A percentile compares a stretch with the other conserved stretches of the same genome.
Evolutionary conservation across 164 flowering plant species (phyloP).

Genomic region (Umbellularia californica): DNA sequence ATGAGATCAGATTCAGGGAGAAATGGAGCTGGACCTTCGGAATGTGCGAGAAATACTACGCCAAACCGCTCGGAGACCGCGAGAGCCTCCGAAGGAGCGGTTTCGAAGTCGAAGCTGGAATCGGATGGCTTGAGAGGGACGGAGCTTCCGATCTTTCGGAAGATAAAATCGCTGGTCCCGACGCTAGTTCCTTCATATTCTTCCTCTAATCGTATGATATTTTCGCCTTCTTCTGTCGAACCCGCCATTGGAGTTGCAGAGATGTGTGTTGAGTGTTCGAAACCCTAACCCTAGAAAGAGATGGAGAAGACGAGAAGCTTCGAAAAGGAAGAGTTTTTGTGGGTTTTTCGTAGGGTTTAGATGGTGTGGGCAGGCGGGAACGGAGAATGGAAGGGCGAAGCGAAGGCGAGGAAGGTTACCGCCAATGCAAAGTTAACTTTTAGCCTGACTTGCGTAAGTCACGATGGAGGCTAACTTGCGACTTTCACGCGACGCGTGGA

Average conservation of each 20-base stretch:
- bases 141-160: slow-evolving; percentile 58
- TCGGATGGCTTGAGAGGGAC: slow-evolving; percentile 41
- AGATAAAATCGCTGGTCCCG: slow-evolving; percentile 42
- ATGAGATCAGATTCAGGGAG: too few relatives aligned
- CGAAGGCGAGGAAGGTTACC: too few relatives aligned
- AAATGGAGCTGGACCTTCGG: slow-evolving; percentile 34
- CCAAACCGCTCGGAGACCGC: slow-evolving; percentile 44
- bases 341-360: neutral
- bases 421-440: too few relatives aligned
- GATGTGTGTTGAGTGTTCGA: neutral
- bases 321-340: neutral
- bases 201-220: slow-evolving; percentile 24
- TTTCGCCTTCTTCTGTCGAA: slow-evolving; percentile 3
- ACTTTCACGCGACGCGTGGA: too few relatives aligned
- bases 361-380: too few relatives aligned
- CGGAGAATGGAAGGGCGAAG: too few relatives aligned
- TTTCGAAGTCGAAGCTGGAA: slow-evolving; percentile 31
- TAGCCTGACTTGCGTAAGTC: too few relatives aligned
- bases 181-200: slow-evolving; percentile 35
- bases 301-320: neutral
- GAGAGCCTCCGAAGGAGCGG: slow-evolving; percentile 35
- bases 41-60: slow-evolving; percentile 62
- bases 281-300: slow-evolving; percentile 13
- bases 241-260: slow-evolving; percentile 18
- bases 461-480: too few relatives aligned